Base-by-base conservation (phyloP, 257 asterid species). In the Nemophila menziesii region DNA sequence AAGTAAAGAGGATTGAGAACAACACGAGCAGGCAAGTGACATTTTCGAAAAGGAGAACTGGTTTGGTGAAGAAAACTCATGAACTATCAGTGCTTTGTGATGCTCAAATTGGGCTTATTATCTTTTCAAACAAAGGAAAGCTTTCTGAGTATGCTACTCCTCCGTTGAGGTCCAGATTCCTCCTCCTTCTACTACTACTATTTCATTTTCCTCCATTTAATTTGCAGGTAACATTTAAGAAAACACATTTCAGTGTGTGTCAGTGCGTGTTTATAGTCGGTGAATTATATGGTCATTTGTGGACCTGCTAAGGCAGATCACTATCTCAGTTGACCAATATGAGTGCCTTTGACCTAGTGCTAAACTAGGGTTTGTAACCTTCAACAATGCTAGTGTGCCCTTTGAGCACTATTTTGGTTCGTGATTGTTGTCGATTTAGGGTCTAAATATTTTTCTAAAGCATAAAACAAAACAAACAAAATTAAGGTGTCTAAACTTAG, bases 31-130 rank as follows among this genome's bases (percentile, higher is more conserved):
- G 95, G 47, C 93, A 80, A 57, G 93, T 80, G 1, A 84, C 93
- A 3, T 84, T 77, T 54, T 80, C 95, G 46, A 84, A 84, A 41
- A 67, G 95, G 3, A 57, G 86, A 42, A 51, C 79, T 0, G 92
- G 95, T 1, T 57, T 84, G 55, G 51, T 84, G 63, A 84, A 84
- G 84, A 84, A 84, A 39, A 80, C 92, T 0, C 93, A 80, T n/a
- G 95, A 84, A 65, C 93, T 84, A 27, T 80, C 93, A 0, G 86
- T 78, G 22, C 82, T 80, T 8, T 84, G 93, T 52, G 95, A 84
- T 74, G 95, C 86, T 8, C 93, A 84, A 40, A 77, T 80, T 22
- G 95, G 83, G 0, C 79, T 83, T 3, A 72, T 77, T 22, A 69
- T 84, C 50, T 80, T 84, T 73, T 84, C 93, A 4, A 74, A 47